Percentiles rank a stretch among this genome's conserved stretches.
phyloP scores from a whole-genome alignment of 2,329 filamentous ascomycete genomes.

The Thelonectria discophora region DNA sequence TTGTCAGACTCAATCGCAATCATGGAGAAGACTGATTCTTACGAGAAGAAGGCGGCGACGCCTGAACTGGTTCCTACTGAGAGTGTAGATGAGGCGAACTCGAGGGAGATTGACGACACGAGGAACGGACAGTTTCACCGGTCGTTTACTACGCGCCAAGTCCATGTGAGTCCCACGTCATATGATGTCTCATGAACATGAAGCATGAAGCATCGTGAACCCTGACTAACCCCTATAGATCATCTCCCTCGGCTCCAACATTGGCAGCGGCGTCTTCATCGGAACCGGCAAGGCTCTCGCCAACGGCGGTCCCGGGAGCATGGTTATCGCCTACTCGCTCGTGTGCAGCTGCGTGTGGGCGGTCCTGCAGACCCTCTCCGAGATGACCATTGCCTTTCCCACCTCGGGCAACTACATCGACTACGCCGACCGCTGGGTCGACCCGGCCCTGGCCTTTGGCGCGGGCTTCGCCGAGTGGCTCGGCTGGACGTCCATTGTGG shows the following conservation, averaged over 20 bases:
- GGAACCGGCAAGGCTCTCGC: conserved; percentile 31
- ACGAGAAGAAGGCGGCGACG: not conserved
- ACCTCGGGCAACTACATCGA: conserved; percentile 34
- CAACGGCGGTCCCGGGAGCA: conserved; percentile 31
- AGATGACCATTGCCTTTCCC: conserved; percentile 35
- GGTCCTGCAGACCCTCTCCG: conserved; percentile 29
- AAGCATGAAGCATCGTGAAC: not conserved
- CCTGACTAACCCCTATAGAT: conserved; percentile 11
- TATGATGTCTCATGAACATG: not conserved
- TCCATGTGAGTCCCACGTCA: not conserved
- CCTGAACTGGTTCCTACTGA: not conserved
- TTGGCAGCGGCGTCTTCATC: conserved; percentile 35
- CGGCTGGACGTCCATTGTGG: conserved; percentile 32
- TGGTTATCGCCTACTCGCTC: conserved; percentile 32
- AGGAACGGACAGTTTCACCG: conserved; percentile 10
- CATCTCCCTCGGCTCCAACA: conserved; percentile 32
- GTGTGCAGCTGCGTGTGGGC: conserved; percentile 34
- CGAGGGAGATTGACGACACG: not conserved
- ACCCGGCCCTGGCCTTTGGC: conserved; percentile 33
- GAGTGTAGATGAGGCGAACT: not conserved
- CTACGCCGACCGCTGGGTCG: conserved; percentile 33
- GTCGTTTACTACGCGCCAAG: conserved; percentile 9
- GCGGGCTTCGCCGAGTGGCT: conserved; percentile 37
- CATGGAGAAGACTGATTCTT: not conserved
- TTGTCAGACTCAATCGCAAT: not conserved